Percentiles rank a stretch among this genome's conserved stretches.
These are phyloP conservation scores for Rutstroemia sp. DNA, from an alignment of 2,329 filamentous ascomycete genomes.

Conservation along the genomic window DNA sequence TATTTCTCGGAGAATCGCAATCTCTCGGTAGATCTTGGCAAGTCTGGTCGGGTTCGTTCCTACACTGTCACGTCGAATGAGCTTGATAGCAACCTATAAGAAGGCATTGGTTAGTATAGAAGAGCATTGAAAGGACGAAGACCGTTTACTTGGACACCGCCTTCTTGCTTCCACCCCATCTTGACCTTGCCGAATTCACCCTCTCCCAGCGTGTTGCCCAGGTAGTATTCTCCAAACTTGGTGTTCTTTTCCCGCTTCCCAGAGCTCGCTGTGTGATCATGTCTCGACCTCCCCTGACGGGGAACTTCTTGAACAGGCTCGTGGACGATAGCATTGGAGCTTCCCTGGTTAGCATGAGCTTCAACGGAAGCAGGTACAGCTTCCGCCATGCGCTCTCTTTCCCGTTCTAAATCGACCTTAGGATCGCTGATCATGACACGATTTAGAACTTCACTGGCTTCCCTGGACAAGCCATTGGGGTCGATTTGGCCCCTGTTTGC, in stretches of 20 bases:
- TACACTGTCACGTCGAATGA: constrained; percentile 86
- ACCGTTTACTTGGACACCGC: constrained; percentile 64
- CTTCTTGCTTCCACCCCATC: constrained; percentile 95
- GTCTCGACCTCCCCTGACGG: constrained; percentile 42
- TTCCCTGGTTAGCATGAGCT: constrained; percentile 38
- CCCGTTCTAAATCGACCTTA: constrained; percentile 63
- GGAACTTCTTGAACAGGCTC: constrained; percentile 41
- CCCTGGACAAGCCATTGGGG: constrained; percentile 55
- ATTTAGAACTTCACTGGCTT: constrained; percentile 73
- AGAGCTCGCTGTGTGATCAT: constrained; percentile 41
- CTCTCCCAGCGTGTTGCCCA: constrained; percentile 93
- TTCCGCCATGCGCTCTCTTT: constrained; percentile 61
- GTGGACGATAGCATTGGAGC: constrained; percentile 40
- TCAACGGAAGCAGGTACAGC: constrained; percentile 38
- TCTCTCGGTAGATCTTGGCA: constrained; percentile 96
- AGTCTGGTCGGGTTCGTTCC: constrained; percentile 82
- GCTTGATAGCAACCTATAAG: constrained; percentile 82
- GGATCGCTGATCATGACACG: constrained; percentile 71
- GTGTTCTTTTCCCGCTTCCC: constrained; percentile 61
- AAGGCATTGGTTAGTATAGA: background rate
- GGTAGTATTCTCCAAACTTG: constrained; percentile 90
- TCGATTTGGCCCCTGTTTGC: constrained; percentile 29
- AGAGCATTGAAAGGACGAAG: background rate
- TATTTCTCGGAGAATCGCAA: constrained; percentile 78
- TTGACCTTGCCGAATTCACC: constrained; percentile 99